Evolutionary conservation across 495 filamentous ascomycete species (phyloP).

Genomic region (Hypoxylon trugodes): DNA sequence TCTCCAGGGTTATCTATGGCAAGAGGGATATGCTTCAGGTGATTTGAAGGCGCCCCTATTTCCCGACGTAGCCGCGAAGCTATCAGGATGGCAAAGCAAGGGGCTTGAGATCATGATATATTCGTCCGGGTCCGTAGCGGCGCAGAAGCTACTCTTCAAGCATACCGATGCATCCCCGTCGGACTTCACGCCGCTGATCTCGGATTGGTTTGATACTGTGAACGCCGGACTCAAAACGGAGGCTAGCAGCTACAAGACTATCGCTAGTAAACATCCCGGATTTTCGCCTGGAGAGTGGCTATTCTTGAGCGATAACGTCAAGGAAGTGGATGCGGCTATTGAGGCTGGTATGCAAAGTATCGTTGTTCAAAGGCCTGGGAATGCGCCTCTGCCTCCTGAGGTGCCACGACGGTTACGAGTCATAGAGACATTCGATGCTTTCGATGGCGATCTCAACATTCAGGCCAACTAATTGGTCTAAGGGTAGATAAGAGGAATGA

Average conservation of each 20-base stretch:
- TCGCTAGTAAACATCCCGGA: slow-evolving; percentile 55
- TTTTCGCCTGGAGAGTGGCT: slow-evolving; percentile 58
- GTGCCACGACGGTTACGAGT: slow-evolving; percentile 52
- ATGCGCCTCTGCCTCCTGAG: slow-evolving; percentile 61
- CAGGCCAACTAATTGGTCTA: slow-evolving; percentile 15
- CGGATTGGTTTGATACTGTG: slow-evolving; percentile 74
- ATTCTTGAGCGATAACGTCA: slow-evolving; percentile 76
- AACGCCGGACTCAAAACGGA: slow-evolving; percentile 76
- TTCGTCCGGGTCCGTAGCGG: slow-evolving; percentile 73
- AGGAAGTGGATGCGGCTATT: slow-evolving; percentile 72
- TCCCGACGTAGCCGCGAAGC: slow-evolving; percentile 66
- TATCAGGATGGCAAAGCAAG: slow-evolving; percentile 60
- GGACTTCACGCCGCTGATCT: slow-evolving; percentile 65
- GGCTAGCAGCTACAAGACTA: slow-evolving; percentile 65
- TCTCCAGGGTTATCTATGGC: slow-evolving; percentile 78
- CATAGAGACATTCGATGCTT: slow-evolving; percentile 56
- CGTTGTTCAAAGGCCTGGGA: slow-evolving; percentile 70
- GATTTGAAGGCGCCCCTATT: slow-evolving; percentile 72
- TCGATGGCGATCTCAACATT: slow-evolving; percentile 33
- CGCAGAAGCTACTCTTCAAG: slow-evolving; percentile 74
- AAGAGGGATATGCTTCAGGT: slow-evolving; percentile 67
- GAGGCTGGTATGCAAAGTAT: slow-evolving; percentile 68
- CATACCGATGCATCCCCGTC: slow-evolving; percentile 65
- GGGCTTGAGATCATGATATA: slow-evolving; percentile 69
- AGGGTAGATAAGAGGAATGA: not conserved